Conservation (phyloP, 768 basidiomycete species). For the Cyathus striatus region DNA sequence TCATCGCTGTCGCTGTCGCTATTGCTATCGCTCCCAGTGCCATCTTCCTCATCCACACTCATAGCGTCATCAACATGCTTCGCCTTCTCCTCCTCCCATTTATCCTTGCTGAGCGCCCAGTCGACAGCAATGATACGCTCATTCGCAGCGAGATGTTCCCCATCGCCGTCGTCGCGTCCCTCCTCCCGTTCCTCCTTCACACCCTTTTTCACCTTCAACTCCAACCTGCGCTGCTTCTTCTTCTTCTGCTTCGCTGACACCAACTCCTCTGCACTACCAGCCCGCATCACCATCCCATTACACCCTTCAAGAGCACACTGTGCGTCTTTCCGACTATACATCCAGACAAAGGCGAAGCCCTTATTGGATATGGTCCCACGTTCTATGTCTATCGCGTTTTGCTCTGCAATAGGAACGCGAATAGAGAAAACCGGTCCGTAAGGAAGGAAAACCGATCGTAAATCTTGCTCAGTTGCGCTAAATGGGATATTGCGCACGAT, state of each 20-base stretch:
- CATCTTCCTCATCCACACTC: conserved; percentile 23
- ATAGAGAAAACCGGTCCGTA: conserved; percentile 86
- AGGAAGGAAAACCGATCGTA: conserved; percentile 82
- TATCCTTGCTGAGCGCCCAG: conserved; percentile 93
- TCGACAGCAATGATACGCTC: conserved; percentile 85
- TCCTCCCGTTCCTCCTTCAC: conserved; percentile 27
- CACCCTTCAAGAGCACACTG: conserved; percentile 75
- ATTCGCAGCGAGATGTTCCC: conserved; percentile 28
- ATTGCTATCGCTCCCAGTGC: conserved; percentile 7
- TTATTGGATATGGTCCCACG: conserved; percentile 28
- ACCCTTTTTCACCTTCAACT: conserved; percentile 40
- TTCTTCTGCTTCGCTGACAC: conserved; percentile 62
- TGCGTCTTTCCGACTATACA: conserved; percentile 80
- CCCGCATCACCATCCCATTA: conserved; percentile 68
- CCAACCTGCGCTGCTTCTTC: conserved; percentile 55
- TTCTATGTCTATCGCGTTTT: conserved; percentile 21
- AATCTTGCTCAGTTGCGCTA: conserved; percentile 76
- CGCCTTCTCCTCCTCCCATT: conserved; percentile 79
- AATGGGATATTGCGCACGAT: conserved; percentile 91
- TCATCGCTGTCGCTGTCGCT: conserved; percentile 18
- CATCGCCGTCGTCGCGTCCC: conserved; percentile 27
- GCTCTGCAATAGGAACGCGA: conserved; percentile 57
- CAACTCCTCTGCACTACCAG: conserved; percentile 54
- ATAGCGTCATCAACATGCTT: conserved; percentile 41
- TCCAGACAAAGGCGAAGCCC: conserved; percentile 96